These are phyloP conservation scores for Trichoderma koningii DNA, from an alignment of 2,329 filamentous ascomycete species.

Conservation along the genomic window DNA sequence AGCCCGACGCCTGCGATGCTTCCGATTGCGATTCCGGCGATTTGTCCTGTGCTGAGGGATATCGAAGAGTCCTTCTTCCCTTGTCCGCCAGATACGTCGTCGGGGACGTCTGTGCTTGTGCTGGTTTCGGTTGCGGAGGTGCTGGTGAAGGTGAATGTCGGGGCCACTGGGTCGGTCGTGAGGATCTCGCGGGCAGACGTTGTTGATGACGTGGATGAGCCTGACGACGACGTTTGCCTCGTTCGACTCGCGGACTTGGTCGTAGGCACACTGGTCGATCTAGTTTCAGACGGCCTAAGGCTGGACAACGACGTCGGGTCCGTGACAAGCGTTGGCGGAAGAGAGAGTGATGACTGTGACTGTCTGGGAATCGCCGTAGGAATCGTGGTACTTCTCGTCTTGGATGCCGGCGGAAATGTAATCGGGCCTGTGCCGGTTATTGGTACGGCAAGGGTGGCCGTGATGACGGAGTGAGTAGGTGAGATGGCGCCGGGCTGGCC, in stretches of 20 bases:
- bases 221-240: background rate
- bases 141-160: constrained; percentile 12
- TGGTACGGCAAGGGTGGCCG: constrained; percentile 49
- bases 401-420: constrained; percentile 21
- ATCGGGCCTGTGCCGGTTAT: constrained; percentile 20
- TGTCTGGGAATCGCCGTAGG: constrained; percentile 2
- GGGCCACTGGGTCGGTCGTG: background rate
- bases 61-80: constrained; percentile 4
- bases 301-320: constrained; percentile 33
- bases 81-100: background rate
- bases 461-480: constrained; percentile 61
- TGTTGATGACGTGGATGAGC: background rate
- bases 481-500: constrained; percentile 51
- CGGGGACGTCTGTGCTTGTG: constrained; percentile 23
- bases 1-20: constrained; percentile 49
- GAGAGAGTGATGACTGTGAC: constrained; percentile 15
- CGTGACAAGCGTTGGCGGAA: constrained; percentile 37
- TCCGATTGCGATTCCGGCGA: constrained; percentile 61
- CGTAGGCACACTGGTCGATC: background rate
- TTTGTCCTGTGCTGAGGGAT: constrained; percentile 47
- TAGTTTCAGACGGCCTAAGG: constrained; percentile 6
- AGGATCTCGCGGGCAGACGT: background rate
- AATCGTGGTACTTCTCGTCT: background rate
- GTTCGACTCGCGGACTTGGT: background rate
- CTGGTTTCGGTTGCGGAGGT: constrained; percentile 10